Percentiles rank a stretch among this genome's conserved stretches.
phyloP scores from a whole-genome alignment of 352 stramenopile genomes.

The Pythium aristosporum region DNA sequence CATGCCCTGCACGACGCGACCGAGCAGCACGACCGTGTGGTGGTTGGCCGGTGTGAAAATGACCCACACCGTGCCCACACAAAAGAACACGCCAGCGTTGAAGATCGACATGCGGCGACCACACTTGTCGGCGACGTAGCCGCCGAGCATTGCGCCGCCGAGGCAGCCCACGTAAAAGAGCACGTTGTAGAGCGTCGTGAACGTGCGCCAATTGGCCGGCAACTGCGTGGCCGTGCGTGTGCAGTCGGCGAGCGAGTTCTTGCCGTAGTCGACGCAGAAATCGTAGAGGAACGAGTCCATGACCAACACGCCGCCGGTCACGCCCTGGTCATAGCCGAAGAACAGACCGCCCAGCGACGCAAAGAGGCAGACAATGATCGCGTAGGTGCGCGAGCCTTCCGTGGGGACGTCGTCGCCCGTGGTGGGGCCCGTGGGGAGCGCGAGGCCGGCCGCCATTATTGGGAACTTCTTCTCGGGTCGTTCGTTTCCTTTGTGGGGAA shows the following conservation, averaged over 20 bases:
- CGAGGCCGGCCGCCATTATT: conserved; percentile 18
- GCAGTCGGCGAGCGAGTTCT: conserved; percentile 36
- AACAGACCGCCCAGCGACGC: conserved; percentile 46
- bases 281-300: conserved; percentile 45
- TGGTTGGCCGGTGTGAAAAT: conserved; percentile 17
- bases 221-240: conserved; percentile 15
- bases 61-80: conserved; percentile 37
- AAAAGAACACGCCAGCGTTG: conserved; percentile 37
- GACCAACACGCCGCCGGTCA: conserved; percentile 41
- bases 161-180: conserved; percentile 47
- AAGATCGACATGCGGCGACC: conserved; percentile 43
- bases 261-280: conserved; percentile 43
- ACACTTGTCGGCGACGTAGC: conserved; percentile 33
- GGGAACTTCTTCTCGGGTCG: background rate
- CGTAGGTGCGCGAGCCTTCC: conserved; percentile 22
- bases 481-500: background rate
- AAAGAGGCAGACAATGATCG: conserved; percentile 38
- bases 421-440: conserved; percentile 4
- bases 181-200: conserved; percentile 46
- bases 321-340: conserved; percentile 49
- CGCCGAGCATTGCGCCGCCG: conserved; percentile 31
- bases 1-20: conserved; percentile 39
- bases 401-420: conserved; percentile 2
- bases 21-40: conserved; percentile 31
- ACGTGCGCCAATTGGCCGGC: conserved; percentile 40